phyloP scores from a whole-genome alignment of 805 yeast species.

The Myxozyma melibiosi region DNA sequence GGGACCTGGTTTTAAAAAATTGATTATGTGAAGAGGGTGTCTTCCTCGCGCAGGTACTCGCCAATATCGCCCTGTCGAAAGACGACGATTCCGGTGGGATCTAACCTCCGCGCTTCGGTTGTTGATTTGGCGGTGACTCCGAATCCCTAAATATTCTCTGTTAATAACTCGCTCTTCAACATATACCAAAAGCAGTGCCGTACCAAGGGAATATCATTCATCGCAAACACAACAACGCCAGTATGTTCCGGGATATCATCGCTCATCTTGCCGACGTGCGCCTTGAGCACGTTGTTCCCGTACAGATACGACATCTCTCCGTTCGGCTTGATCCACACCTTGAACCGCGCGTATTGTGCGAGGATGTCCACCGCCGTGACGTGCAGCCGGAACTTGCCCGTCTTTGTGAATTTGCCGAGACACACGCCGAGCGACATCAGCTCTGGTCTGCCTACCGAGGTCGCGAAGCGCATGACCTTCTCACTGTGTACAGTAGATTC shows the following conservation, averaged over 20 bases:
- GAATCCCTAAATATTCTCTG: conserved; percentile 62
- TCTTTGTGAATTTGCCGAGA: conserved; percentile 94
- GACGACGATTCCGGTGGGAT: conserved; percentile 93
- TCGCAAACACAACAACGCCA: conserved; percentile 87
- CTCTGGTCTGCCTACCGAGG: conserved; percentile 84
- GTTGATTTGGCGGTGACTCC: conserved; percentile 95
- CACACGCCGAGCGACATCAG: conserved; percentile 93
- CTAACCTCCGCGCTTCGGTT: conserved; percentile 79
- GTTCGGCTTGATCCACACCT: conserved; percentile 93
- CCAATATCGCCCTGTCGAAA: conserved; percentile 98
- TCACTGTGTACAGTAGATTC: conserved; percentile 17
- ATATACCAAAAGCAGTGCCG: background rate
- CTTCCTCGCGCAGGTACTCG: conserved; percentile 97
- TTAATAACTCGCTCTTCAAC: background rate
- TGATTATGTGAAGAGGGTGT: conserved; percentile 67
- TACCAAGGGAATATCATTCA: conserved; percentile 79
- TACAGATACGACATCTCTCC: conserved; percentile 99
- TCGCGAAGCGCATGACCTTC: conserved; percentile 63
- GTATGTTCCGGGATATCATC: conserved; percentile 98
- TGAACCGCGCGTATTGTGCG: conserved; percentile 86
- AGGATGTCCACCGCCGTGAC: conserved; percentile 84
- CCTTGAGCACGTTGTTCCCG: conserved; percentile 94
- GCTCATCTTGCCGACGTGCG: conserved; percentile 94
- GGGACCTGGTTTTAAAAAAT: too few species aligned
- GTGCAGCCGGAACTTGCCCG: conserved; percentile 94